These are phyloP conservation scores for Solanum gracilifrons DNA, from an alignment of 257 asterid species.

Conservation along the genomic window DNA sequence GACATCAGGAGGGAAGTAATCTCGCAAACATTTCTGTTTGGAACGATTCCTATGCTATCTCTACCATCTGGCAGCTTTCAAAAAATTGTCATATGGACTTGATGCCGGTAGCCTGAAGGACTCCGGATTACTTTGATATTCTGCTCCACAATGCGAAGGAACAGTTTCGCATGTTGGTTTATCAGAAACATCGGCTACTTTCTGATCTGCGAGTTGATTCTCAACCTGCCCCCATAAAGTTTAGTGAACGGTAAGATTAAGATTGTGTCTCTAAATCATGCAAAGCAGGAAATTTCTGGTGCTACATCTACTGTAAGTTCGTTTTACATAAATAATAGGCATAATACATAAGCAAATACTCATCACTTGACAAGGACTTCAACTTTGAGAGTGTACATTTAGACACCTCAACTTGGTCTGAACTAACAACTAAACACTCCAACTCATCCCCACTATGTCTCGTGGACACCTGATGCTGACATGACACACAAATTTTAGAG, in stretches of 20 bases:
- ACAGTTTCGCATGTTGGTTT: conserved; percentile 14
- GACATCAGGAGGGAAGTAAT: neutral
- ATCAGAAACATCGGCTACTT: conserved; percentile 10
- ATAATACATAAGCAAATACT: neutral
- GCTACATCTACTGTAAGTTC: neutral
- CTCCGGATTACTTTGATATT: conserved; percentile 38
- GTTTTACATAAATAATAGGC: neutral
- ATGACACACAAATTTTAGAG: neutral
- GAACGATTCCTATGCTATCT: neutral
- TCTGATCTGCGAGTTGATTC: conserved; percentile 33
- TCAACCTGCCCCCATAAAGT: conserved; percentile 27
- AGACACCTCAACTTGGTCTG: neutral
- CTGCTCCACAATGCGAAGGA: conserved; percentile 36
- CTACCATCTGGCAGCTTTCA: conserved; percentile 90
- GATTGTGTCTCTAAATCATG: neutral
- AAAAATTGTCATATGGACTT: conserved; percentile 76
- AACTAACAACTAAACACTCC: neutral
- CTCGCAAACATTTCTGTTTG: neutral
- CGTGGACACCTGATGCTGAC: neutral
- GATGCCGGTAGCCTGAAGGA: conserved; percentile 62
- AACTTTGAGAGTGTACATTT: neutral
- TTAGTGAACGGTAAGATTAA: neutral
- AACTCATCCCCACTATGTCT: neutral
- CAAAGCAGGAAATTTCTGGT: neutral
- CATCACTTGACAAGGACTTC: neutral